Evolutionary conservation across 2,329 filamentous ascomycete species (phyloP).

Genomic region (Fusarium hainanense): DNA sequence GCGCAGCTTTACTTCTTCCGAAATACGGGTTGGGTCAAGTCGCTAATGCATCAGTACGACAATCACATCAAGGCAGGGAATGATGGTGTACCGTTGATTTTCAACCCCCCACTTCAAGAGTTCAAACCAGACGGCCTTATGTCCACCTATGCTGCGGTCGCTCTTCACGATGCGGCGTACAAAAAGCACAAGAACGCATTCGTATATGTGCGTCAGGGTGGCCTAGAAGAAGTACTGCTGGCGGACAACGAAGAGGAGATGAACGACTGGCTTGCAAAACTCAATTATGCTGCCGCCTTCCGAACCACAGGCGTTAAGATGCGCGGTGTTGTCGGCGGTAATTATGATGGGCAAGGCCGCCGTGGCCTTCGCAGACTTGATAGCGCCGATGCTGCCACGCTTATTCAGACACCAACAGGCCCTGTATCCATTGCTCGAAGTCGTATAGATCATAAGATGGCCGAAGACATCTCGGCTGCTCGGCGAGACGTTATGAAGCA

Average conservation of each 20-base stretch:
- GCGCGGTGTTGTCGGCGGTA: slow-evolving; percentile 84
- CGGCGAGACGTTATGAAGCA: slow-evolving; percentile 84
- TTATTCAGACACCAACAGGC: slow-evolving; percentile 76
- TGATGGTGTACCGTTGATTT: slow-evolving; percentile 81
- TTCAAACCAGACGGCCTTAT: slow-evolving; percentile 96
- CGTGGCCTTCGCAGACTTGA: slow-evolving; percentile 79
- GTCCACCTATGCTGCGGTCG: slow-evolving; percentile 92
- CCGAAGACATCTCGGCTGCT: slow-evolving; percentile 85
- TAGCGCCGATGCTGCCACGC: slow-evolving; percentile 67
- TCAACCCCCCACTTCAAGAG: slow-evolving; percentile 87
- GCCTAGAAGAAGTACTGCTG: slow-evolving; percentile 88
- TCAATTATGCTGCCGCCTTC: slow-evolving; percentile 97
- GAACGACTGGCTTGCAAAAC: slow-evolving; percentile 95
- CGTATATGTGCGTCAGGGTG: slow-evolving; percentile 86
- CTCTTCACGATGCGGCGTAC: slow-evolving; percentile 85
- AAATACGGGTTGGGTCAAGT: slow-evolving; percentile 92
- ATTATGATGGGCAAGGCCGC: slow-evolving; percentile 83
- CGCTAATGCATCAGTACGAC: slow-evolving; percentile 88
- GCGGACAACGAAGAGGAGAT: slow-evolving; percentile 91
- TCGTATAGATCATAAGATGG: slow-evolving; percentile 82
- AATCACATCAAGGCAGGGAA: slow-evolving; percentile 81
- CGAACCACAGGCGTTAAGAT: slow-evolving; percentile 91
- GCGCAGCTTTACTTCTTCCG: slow-evolving; percentile 97
- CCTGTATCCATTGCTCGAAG: slow-evolving; percentile 79
- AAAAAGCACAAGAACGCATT: slow-evolving; percentile 97